Evolutionary conservation across 2,329 filamentous ascomycete species (phyloP).

Genomic region (Blumeria graminis): DNA sequence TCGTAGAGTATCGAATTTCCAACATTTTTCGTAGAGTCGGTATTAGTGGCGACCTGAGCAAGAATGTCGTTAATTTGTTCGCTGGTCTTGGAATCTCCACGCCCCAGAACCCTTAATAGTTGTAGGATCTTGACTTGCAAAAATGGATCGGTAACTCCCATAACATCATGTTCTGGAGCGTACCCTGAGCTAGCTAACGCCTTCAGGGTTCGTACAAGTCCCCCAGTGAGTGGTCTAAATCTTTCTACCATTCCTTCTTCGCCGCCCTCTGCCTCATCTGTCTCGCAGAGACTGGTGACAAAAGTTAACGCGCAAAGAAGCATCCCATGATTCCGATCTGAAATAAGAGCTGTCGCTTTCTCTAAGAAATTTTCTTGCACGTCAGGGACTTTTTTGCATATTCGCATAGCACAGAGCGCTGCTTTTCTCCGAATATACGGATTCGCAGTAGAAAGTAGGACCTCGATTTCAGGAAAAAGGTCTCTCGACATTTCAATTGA

Average conservation of each 20-base stretch:
- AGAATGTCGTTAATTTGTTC: constrained; percentile 98
- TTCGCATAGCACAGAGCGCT: constrained; percentile 94
- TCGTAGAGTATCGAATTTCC: constrained; percentile 97
- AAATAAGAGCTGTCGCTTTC: constrained; percentile 67
- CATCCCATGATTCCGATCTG: constrained; percentile 89
- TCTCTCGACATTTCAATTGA: constrained; percentile 97
- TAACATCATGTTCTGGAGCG: constrained; percentile 92
- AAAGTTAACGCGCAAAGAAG: constrained; percentile 78
- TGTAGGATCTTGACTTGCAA: constrained; percentile 89
- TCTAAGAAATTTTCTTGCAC: constrained; percentile 93
- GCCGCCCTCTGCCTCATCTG: constrained; percentile 60
- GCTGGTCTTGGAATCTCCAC: constrained; percentile 67
- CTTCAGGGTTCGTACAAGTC: constrained; percentile 75
- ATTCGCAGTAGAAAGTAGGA: constrained; percentile 72
- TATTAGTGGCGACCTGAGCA: constrained; percentile 93
- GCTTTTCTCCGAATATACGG: constrained; percentile 97
- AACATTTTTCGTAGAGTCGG: constrained; percentile 93
- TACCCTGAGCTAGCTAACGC: constrained; percentile 85
- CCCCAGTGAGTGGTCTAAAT: constrained; percentile 67
- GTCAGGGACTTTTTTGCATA: constrained; percentile 94
- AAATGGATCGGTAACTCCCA: constrained; percentile 93
- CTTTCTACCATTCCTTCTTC: constrained; percentile 76
- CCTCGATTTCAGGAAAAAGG: constrained; percentile 88
- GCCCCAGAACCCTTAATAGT: constrained; percentile 61
- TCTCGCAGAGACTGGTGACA: constrained; percentile 79